Percentiles rank a stretch among this genome's conserved stretches.
These are phyloP conservation scores for Brassica nigra DNA, from an alignment of 345 rosid species.

Conservation along the genomic window DNA sequence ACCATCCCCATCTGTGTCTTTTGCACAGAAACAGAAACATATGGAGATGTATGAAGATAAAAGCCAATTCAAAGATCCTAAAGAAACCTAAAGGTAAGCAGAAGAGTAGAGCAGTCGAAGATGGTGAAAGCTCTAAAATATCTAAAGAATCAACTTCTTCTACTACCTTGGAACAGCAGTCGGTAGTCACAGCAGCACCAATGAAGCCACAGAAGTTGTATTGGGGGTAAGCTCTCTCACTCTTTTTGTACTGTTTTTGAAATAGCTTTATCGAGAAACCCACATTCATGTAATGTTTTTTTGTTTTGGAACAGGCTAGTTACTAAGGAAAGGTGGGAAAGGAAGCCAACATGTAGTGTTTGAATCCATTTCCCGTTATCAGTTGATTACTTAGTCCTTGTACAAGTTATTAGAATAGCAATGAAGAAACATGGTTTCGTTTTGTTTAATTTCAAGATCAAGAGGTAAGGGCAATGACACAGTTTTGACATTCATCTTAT, in stretches of 20 bases:
- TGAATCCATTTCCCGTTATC: neutral
- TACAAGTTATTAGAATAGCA: too few relatives aligned
- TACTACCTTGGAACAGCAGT: slow-evolving; percentile 16
- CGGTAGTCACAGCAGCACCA: slow-evolving; percentile 29
- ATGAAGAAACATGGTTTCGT: too few relatives aligned
- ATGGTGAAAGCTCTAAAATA: slow-evolving; percentile 16
- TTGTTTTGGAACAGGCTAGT: slow-evolving; percentile 52
- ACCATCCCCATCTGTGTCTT: slow-evolving; percentile 45
- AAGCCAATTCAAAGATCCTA: slow-evolving; percentile 48
- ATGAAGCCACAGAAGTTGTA: slow-evolving; percentile 58
- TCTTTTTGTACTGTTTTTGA: neutral
- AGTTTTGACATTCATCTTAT: too few relatives aligned
- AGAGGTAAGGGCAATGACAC: too few relatives aligned
- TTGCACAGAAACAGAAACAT: slow-evolving; percentile 8
- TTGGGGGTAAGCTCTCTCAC: slow-evolving; percentile 57
- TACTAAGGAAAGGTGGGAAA: slow-evolving; percentile 78
- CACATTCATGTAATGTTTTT: slow-evolving; percentile 11
- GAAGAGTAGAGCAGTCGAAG: slow-evolving; percentile 11
- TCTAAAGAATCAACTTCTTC: slow-evolving; percentile 7
- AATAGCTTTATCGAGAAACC: neutral
- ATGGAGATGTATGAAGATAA: slow-evolving; percentile 61
- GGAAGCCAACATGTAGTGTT: slow-evolving; percentile 59
- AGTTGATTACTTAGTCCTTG: too few relatives aligned
- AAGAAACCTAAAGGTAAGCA: slow-evolving; percentile 54
- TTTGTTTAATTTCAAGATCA: too few relatives aligned